phyloP scores from a whole-genome alignment of 495 filamentous ascomycete species.

The Tetracladium setigerum region DNA sequence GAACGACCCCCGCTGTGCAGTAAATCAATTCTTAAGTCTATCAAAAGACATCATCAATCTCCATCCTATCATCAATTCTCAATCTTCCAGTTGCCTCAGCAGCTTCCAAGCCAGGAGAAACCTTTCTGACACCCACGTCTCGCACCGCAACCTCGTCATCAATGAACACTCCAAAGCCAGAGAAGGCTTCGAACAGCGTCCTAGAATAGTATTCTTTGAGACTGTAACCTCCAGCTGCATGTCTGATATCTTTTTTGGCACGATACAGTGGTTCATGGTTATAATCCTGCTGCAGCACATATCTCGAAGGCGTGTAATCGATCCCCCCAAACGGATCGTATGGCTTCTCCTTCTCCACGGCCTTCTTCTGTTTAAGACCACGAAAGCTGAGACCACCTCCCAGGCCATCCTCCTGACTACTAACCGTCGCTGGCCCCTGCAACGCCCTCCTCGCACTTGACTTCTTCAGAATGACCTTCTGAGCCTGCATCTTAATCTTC shows the following conservation, averaged over 20 bases:
- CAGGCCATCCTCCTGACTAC: conserved; percentile 16
- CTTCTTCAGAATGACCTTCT: conserved; percentile 66
- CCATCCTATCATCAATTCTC: conserved; percentile 34
- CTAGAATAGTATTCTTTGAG: conserved; percentile 71
- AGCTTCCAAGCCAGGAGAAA: conserved; percentile 10
- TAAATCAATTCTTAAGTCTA: background rate
- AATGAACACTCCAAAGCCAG: conserved; percentile 75
- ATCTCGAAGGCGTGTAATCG: conserved; percentile 59
- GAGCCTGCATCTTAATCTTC: conserved; percentile 42
- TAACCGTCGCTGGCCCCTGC: conserved; percentile 22
- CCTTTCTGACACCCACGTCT: conserved; percentile 16
- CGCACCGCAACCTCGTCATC: conserved; percentile 58
- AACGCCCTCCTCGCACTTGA: conserved; percentile 39
- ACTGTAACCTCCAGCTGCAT: conserved; percentile 77
- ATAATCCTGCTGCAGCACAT: conserved; percentile 59
- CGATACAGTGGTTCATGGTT: conserved; percentile 51
- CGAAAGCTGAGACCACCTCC: conserved; percentile 52
- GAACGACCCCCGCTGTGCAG: conserved; percentile 23
- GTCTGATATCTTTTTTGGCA: conserved; percentile 47
- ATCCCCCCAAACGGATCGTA: conserved; percentile 87
- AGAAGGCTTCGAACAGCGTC: conserved; percentile 81
- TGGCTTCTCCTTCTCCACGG: conserved; percentile 56
- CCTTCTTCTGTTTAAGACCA: conserved; percentile 62
- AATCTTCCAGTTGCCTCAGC: conserved; percentile 26
- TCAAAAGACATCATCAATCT: conserved; percentile 35